Percentiles rank a stretch among this genome's conserved stretches.
phyloP scores from a whole-genome alignment of 306 rosid genomes.

The Sechiopsis laciniata region DNA sequence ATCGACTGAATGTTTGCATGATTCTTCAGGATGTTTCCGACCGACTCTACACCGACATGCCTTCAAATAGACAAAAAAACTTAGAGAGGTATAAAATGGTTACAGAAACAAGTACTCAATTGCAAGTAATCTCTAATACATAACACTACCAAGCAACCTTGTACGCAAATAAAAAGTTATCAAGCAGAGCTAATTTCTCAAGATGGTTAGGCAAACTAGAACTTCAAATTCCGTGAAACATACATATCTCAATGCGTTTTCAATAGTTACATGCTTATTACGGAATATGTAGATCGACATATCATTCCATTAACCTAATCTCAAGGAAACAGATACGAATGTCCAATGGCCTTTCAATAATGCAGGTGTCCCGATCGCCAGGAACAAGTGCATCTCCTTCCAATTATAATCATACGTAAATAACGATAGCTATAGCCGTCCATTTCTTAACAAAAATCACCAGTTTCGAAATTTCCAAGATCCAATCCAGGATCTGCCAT shows the following conservation, averaged over 20 bases:
- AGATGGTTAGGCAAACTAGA: neutral
- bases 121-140: neutral
- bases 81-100: neutral
- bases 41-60: neutral
- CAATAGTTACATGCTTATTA: neutral
- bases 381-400: slow-evolving; percentile 10
- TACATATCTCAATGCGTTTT: neutral
- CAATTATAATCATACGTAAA: neutral
- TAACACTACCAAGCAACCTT: neutral
- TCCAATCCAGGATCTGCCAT: slow-evolving; percentile 15
- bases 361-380: neutral
- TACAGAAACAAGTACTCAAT: neutral
- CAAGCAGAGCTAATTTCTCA: neutral
- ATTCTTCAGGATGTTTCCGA: neutral
- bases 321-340: slow-evolving; percentile 1
- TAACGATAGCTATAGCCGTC: neutral
- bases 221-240: neutral
- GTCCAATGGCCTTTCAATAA: neutral
- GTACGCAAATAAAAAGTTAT: neutral
- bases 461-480: neutral
- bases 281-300: neutral
- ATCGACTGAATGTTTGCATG: neutral
- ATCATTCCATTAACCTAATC: slow-evolving; percentile 9
- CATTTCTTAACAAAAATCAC: neutral
- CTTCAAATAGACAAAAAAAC: neutral